Evolutionary conservation across 768 basidiomycete genomes (phyloP), one percentile per base, ranked within the genome.

Genomic region (Mycena epipterygia): DNA sequence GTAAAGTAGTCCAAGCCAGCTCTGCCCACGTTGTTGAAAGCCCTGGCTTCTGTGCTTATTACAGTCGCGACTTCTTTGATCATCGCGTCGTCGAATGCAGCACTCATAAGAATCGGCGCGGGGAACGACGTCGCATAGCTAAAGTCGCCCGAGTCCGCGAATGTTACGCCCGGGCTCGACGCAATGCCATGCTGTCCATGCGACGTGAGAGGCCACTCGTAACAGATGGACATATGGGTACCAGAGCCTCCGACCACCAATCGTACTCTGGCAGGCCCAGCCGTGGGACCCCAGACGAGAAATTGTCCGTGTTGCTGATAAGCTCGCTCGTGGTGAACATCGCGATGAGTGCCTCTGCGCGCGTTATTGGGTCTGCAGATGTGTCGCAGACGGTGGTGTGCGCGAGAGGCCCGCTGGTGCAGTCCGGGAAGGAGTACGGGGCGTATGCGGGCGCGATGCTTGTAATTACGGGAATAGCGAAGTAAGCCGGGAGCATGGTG

Each of bases 211-310:
- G 5, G 16, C 9, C 33, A n/a, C 17, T 5, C n/a, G 14, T 37
- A n/a, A 71, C 49, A 44, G 48, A 12, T 42, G 14, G 35, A 37
- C 35, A 37, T 62, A 37, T 37, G 35, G 35, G 35, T n/a, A 89
- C 89, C 75, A 90, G 74, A 3, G 84, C 89, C 79, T 90, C 89
- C 29, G 85, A 87, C 89, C 89, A 90, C 88, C 89, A 89, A 57
- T 88, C 81, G 62, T 90, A 90, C 21, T 84, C 74, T 14, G 88
- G 87, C 30, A 90, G 77, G 23, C 88, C 89, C 2, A 89, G 81
- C 19, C 88, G 84, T 59, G 88, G 79, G 25, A 89, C 88, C 32
- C 88, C 89, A 12, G 86, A 84, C 8, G 87, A 83, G 1, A 75
- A 62, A 64, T 86, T 89, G 52, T 83, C 85, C 7, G 86, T 88